Base-by-base conservation (phyloP, 352 stramenopile species). In the Pythium aristosporum region DNA sequence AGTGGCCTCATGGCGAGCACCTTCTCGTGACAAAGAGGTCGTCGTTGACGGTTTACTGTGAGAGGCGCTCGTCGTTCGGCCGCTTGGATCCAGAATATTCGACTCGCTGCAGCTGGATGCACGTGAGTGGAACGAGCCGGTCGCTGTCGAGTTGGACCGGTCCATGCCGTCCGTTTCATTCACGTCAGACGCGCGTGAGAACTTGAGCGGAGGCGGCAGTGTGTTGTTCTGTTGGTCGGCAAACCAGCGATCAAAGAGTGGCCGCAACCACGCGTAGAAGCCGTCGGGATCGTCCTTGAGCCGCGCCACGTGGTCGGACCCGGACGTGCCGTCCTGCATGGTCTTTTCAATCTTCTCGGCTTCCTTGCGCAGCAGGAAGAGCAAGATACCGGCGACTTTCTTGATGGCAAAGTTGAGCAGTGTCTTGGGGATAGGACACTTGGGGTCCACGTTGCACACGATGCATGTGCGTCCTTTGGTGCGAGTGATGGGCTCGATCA, bases 361-460 rank as follows among this genome's bases (percentile, higher is more conserved):
- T 66, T 94, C 83, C 58, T 86, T 85, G 7, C 81, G 75, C 20
- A 94, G 75, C 21, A 94, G 65, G 51, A 88, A 92, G 21, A 92
- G 68, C 57, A 94, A 42, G 32, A 94, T 74, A 0, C 85, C 85
- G 15, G 85, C 85, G 39, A 91, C 74, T 59, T 94, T 94, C 68
- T 94, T 94, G 59, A 92, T 87, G 2, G 74, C 76, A 72, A 91
- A 92, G 61, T 94, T 94, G 32, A 94, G 61, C 61, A 94, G 63
- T 18, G 74, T 60, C 58, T 80, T 80, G 5, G 85, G 85, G 41
- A 94, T 74, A 2, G 83, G 75, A 48, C 82, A 92, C 52, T 92
- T 92, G 1, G 83, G 83, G 50, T 94, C 80, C 32, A 94, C 74
- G 54, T 92, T 94, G 5, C 74, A 76, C 8, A 94, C 83, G 50